phyloP scores from a whole-genome alignment of 768 basidiomycete genomes.

The Russula emetica region DNA sequence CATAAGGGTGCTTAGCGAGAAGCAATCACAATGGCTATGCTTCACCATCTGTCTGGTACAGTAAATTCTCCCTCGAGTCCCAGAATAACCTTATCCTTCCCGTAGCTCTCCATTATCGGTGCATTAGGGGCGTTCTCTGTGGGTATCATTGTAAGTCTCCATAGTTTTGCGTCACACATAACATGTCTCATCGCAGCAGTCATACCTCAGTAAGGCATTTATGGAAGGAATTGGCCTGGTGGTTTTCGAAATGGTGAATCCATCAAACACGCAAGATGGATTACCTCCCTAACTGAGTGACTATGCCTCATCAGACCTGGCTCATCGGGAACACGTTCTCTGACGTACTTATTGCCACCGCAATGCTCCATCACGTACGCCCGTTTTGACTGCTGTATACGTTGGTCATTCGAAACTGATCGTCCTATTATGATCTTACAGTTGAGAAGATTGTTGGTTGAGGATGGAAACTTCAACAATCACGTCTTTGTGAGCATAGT shows the following conservation, averaged over 20 bases:
- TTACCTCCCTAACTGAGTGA: background rate
- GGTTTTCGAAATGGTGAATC: background rate
- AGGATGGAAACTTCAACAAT: background rate
- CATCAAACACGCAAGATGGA: background rate
- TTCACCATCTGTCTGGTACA: background rate
- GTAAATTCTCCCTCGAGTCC: too few relatives aligned
- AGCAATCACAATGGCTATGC: background rate
- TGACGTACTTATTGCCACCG: conserved; percentile 8
- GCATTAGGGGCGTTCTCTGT: background rate
- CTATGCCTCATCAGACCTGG: conserved; percentile 9
- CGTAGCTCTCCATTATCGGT: background rate
- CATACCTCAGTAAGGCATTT: background rate
- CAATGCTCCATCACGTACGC: conserved; percentile 9
- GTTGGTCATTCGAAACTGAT: background rate
- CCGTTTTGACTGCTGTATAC: background rate
- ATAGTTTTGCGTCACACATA: background rate
- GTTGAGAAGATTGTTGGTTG: background rate
- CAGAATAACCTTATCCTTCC: background rate
- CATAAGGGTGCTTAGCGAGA: conserved; percentile 26
- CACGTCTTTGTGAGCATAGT: conserved; percentile 27
- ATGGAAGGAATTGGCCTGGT: background rate
- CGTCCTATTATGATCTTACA: background rate
- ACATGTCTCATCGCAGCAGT: conserved; percentile 1
- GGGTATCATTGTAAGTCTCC: conserved; percentile 2
- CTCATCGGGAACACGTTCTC: conserved; percentile 3